Conservation (phyloP, 345 rosid genomes). For the Aquilaria malaccensis region DNA sequence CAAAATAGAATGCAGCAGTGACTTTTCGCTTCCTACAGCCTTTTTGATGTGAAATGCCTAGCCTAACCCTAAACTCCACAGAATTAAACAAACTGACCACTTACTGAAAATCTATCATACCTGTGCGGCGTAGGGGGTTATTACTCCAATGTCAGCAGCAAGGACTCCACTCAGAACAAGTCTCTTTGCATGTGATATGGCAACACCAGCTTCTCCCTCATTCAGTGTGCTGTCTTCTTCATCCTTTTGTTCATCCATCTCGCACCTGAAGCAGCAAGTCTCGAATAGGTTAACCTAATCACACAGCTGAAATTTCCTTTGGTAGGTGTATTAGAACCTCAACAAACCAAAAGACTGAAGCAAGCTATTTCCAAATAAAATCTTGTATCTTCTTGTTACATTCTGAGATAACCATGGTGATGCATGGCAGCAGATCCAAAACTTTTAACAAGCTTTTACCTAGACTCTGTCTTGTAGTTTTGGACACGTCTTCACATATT, state of each 20-base stretch:
- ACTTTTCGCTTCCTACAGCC: too few relatives aligned
- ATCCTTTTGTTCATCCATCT: conserved; percentile 98
- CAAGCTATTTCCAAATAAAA: neutral
- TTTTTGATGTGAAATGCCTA: neutral
- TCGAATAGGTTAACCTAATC: neutral
- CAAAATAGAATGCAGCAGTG: neutral
- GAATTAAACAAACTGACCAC: neutral
- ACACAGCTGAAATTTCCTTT: neutral
- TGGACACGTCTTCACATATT: too few relatives aligned
- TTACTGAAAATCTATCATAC: conserved; percentile 19
- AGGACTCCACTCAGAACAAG: conserved; percentile 64
- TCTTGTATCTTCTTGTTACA: neutral
- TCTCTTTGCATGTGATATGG: conserved; percentile 83
- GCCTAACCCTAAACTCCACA: conserved; percentile 4
- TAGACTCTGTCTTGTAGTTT: too few relatives aligned
- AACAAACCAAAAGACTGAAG: neutral
- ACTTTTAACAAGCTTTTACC: too few relatives aligned
- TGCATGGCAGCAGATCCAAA: too few relatives aligned
- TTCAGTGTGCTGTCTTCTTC: conserved; percentile 95
- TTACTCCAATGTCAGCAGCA: conserved; percentile 84
- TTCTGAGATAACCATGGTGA: too few relatives aligned
- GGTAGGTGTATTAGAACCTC: neutral
- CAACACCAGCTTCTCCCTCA: conserved; percentile 95
- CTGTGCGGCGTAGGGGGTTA: conserved; percentile 97
- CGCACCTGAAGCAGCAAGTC: conserved; percentile 49